A percentile compares a stretch with the other conserved stretches of the same genome.
Conservation (phyloP, 768 basidiomycete species). For the Amanita subjunquillea region DNA sequence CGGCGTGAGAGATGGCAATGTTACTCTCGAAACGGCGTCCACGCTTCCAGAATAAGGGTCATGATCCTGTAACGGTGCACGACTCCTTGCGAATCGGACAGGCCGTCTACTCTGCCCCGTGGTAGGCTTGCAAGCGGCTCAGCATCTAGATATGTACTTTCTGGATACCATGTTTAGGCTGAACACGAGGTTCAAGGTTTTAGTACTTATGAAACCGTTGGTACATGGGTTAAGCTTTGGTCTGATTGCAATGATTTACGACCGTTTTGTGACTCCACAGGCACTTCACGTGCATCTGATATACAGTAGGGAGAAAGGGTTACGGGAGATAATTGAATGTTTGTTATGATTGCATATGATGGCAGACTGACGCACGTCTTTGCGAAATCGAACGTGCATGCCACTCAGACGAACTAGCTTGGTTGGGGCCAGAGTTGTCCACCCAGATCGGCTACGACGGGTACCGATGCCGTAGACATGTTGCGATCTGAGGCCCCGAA, state of each 20-base stretch:
- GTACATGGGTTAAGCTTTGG: neutral
- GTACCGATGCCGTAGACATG: neutral
- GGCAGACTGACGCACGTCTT: neutral
- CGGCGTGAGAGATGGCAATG: neutral
- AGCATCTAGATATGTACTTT: slow-evolving; percentile 1
- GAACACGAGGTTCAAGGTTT: slow-evolving; percentile 1
- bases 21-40: neutral
- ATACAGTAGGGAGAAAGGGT: neutral
- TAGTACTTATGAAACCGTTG: neutral
- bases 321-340: neutral
- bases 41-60: neutral
- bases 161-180: slow-evolving; percentile 2
- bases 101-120: neutral
- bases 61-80: neutral
- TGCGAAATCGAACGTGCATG: neutral
- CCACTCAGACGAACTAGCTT: neutral
- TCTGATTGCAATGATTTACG: neutral
- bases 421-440: neutral
- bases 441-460: neutral
- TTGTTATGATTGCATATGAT: neutral
- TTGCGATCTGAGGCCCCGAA: neutral
- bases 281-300: neutral
- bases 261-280: neutral
- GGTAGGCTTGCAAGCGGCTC: neutral
- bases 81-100: neutral